Base-by-base conservation (phyloP, 2,329 filamentous ascomycete species). In the Sordariomycetes sp. region DNA sequence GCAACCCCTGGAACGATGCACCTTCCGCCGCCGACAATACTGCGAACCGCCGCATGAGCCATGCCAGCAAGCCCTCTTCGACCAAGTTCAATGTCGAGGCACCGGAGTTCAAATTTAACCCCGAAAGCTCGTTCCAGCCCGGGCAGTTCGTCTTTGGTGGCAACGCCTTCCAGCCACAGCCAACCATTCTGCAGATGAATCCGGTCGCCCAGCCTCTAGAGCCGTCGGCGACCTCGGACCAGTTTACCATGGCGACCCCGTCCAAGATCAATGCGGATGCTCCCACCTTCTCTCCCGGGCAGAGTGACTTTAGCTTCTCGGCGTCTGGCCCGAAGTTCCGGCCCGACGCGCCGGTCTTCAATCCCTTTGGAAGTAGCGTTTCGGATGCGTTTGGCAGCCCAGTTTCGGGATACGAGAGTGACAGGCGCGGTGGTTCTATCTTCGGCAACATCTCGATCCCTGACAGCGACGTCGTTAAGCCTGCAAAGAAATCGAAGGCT, bases 81-180 rank as follows among this genome's bases (percentile, higher is more conserved):
- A 89, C 90, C 1, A 91, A 85, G 62, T 79, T 97, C 63, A 97
- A 97, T 64, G 90, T 95, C 34, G 82, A 86, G 61, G 92, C 92
- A 0, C 87, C 90, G 53, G 89, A 94, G 65, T 96, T 96, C 75
- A 89, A 86, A 64, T 92, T 92, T 70, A 81, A 82, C 60, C 80
- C 79, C 3, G 68, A 71, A 2, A 78, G 68, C 64, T 71, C 70
- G 28, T 82, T 82, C 64, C 72, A 76, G 42, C 74, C 77, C 36
- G 68, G 71, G 17, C 70, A 76, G 56, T 81, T 81, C 64, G 72
- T 72, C 45, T 82, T 82, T 60, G 70, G 72, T 24, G 68, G 67
- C 48, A 72, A 65, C 54, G 64, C 63, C 53, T 77, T 78, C 67
- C 76, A 83, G 62, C 76, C 80, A 5, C 62, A 54, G 39, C 50